Evolutionary conservation across 345 rosid genomes (phyloP), one percentile per base, ranked within the genome.

Genomic region (Psidium guajava): DNA sequence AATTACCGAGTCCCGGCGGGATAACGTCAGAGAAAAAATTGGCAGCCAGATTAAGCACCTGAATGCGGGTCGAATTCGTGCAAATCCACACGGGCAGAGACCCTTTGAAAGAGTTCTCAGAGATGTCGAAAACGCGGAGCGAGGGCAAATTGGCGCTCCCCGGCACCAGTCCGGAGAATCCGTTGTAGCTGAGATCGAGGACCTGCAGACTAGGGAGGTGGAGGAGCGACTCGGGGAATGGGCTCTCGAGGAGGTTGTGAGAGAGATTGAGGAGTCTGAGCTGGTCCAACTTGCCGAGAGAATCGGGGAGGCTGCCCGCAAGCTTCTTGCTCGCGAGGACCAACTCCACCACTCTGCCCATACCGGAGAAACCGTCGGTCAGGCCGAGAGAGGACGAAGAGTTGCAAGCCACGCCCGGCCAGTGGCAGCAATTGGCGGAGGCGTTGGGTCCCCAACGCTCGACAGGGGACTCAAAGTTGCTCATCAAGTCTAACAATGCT

Each of bases 401-500:
- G 36, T 36, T 36, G 36, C 36, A 36, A 2, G 54, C 82, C 18
- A 85, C 73, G 16, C 86, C 86, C 53, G 6, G 6, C 83, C 86
- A 85, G 20, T 42, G 0, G 55, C 83, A 85, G 83, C 86, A 81
- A 11, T 27, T 69, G 24, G 82, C n/a, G 25, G 9, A 4, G 13
- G 1, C 22, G 21, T 44, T 11, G 24, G 36, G 8, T 27, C 16
- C 51, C 86, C 86, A 84, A 11, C 81, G 51, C 2, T 84, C 87
- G 69, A 92, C 90, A 9, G 85, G 85, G 5, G 88, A 86, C 9
- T 88, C 87, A 82, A 94, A 87, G 61, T 85, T 89, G 11, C 82
- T 42, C 87, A 85, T 61, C 87, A 95, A 92, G 85, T 85, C 92
- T 54, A n/a, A 87, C 55, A 95, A 89, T 25, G 93, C 95, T 15